These are phyloP conservation scores for Calocybe cyanea DNA, from an alignment of 768 basidiomycete species.

Conservation along the genomic window DNA sequence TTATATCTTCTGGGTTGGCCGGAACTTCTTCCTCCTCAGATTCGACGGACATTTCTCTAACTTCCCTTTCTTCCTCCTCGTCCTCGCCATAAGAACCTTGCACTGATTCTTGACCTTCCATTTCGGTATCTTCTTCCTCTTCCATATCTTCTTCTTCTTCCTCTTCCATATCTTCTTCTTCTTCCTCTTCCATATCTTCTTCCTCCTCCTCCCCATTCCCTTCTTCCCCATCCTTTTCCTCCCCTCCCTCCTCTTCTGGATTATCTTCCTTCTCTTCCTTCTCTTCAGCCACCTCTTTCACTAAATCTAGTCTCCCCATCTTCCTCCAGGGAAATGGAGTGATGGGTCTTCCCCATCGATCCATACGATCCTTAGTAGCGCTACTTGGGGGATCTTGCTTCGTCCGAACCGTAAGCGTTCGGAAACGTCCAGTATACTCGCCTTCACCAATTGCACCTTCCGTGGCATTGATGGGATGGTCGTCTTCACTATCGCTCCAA, in stretches of 20 bases:
- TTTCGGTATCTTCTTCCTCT: too few relatives aligned
- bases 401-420: slow-evolving; percentile 50
- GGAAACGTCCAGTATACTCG: slow-evolving; percentile 68
- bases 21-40: slow-evolving; percentile 19
- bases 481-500: slow-evolving; percentile 37
- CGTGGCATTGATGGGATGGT: slow-evolving; percentile 14
- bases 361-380: slow-evolving; percentile 43
- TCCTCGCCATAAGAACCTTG: too few relatives aligned
- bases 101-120: too few relatives aligned
- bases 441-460: slow-evolving; percentile 41
- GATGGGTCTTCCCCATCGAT: slow-evolving; percentile 65
- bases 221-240: slow-evolving; percentile 24
- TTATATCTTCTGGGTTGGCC: too few relatives aligned
- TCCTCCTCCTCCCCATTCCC: background rate
- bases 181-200: too few relatives aligned
- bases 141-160: slow-evolving; percentile 24
- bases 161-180: background rate
- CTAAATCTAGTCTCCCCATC: slow-evolving; percentile 17
- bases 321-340: slow-evolving; percentile 55
- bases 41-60: slow-evolving; percentile 22
- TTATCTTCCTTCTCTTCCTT: slow-evolving; percentile 16
- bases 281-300: slow-evolving; percentile 17
- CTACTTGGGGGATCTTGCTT: slow-evolving; percentile 66
- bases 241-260: slow-evolving; percentile 20
- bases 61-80: slow-evolving; percentile 23